Evolutionary conservation across 108 stramenopile genomes (phyloP), one percentile per base, ranked within the genome.

Genomic region (Craspedostauros australis): DNA sequence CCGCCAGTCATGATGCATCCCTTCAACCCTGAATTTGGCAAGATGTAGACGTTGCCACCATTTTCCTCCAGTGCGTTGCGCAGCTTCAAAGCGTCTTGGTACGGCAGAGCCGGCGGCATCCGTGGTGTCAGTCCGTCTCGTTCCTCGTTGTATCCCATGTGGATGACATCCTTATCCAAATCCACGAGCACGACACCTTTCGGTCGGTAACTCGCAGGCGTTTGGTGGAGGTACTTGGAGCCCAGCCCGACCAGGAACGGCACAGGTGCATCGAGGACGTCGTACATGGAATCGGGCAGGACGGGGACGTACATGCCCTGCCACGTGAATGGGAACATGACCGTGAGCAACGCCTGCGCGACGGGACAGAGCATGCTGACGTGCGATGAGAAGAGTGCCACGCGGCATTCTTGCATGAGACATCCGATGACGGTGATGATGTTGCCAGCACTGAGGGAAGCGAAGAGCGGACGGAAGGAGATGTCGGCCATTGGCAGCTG

Each of bases 281-380:
- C 89, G 48, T 72, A 41, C 88, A 94, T 81, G 31, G 66, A 53
- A 50, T 67, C 55, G 19, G 93, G 93, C 76, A 90, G 72, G 19
- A 94, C 38, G 1, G 93, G 93, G 38, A 72, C 58, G 42, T 72
- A 77, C 4, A 72, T 47, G 21, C 89, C 89, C 50, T 83, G 85
- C 91, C 88, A 95, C 40, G 76, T 72, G 45, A 95, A 79, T 11
- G 94, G 94, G 68, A 89, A 93, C n/a, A 93, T 54, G 4, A 92
- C 73, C 44, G 77, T 76, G 38, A 85, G 51, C 12, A 95, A 62
- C 6, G 83, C 87, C 65, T 95, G 91, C 29, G 84, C 79, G 5
- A 76, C 60, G 9, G 94, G 88, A 19, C 73, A 69, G 43, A 95
- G 60, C 6, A 93, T 39, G 39, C 80, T 65, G 46, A 62, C 56